These are phyloP conservation scores for Trichosporon sp. DNA, from an alignment of 1,284 basidiomycete species.

Conservation along the genomic window DNA sequence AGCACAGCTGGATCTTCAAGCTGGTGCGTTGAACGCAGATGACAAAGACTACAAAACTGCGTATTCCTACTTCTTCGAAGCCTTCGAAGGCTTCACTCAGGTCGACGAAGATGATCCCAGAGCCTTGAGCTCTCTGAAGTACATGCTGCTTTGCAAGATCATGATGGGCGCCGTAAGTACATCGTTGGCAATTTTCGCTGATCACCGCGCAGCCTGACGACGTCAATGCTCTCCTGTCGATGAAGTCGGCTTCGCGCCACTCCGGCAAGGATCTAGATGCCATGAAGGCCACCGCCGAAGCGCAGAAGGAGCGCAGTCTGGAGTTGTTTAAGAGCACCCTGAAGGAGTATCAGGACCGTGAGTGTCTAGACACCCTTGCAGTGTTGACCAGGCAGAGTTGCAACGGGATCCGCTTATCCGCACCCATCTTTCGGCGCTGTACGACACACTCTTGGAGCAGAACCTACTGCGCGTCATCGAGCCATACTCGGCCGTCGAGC, in stretches of 20 bases:
- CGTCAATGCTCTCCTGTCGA: conserved; percentile 73
- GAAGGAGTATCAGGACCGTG: conserved; percentile 79
- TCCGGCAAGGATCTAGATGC: conserved; percentile 76
- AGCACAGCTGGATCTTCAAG: conserved; percentile 86
- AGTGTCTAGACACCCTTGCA: conserved; percentile 20
- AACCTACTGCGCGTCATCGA: conserved; percentile 91
- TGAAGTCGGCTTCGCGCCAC: conserved; percentile 84
- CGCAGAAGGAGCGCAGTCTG: conserved; percentile 85
- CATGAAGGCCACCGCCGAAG: conserved; percentile 88
- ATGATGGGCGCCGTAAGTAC: conserved; percentile 83
- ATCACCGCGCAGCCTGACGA: conserved; percentile 69
- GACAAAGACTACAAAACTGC: conserved; percentile 97
- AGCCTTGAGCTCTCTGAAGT: conserved; percentile 82
- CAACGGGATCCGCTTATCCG: conserved; percentile 91
- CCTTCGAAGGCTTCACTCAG: conserved; percentile 79
- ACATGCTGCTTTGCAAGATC: conserved; percentile 96
- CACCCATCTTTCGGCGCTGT: conserved; percentile 84
- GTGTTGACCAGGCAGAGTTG: conserved; percentile 58
- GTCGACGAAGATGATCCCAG: conserved; percentile 50
- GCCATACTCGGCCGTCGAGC: conserved; percentile 87
- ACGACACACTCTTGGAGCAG: conserved; percentile 92
- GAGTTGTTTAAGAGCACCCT: conserved; percentile 83
- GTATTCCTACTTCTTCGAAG: conserved; percentile 97
- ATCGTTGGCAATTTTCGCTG: not conserved
- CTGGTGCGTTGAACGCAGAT: conserved; percentile 86